phyloP scores from a whole-genome alignment of 2,329 filamentous ascomycete species.

The Colletotrichum liriopes region DNA sequence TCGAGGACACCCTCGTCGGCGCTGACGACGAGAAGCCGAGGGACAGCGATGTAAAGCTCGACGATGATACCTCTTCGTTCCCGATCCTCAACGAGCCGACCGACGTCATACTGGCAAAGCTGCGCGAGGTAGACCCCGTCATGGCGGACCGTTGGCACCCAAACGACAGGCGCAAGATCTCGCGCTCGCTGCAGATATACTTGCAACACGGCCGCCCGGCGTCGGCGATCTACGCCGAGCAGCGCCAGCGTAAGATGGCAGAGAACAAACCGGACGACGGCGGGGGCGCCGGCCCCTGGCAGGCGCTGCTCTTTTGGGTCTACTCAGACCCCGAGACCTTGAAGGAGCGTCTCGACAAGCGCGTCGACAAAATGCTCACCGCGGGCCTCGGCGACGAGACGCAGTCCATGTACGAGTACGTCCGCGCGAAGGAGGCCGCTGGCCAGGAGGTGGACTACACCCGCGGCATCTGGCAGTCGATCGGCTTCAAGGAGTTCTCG shows the following conservation, averaged over 20 bases:
- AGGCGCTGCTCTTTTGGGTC: conserved; percentile 87
- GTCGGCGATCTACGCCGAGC: conserved; percentile 89
- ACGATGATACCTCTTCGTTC: conserved; percentile 61
- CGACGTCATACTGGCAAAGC: conserved; percentile 78
- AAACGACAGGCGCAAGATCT: conserved; percentile 91
- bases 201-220: conserved; percentile 85
- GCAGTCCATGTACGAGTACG: conserved; percentile 60
- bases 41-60: conserved; percentile 11
- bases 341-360: conserved; percentile 78
- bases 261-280: conserved; percentile 32
- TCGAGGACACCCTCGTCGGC: conserved; percentile 78
- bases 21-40: conserved; percentile 54
- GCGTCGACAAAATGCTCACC: conserved; percentile 88
- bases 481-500: conserved; percentile 94
- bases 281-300: conserved; percentile 55
- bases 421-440: conserved; percentile 52
- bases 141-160: conserved; percentile 97
- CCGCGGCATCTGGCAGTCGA: conserved; percentile 95
- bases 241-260: conserved; percentile 65
- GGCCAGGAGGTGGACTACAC: conserved; percentile 77
- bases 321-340: conserved; percentile 81
- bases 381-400: conserved; percentile 67
- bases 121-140: conserved; percentile 86
- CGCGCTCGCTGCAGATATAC: conserved; percentile 90
- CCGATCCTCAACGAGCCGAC: conserved; percentile 82